Evolutionary conservation across 2,329 filamentous ascomycete species (phyloP), one percentile per base, ranked within the genome.

Genomic region (Clathrospora elynae): DNA sequence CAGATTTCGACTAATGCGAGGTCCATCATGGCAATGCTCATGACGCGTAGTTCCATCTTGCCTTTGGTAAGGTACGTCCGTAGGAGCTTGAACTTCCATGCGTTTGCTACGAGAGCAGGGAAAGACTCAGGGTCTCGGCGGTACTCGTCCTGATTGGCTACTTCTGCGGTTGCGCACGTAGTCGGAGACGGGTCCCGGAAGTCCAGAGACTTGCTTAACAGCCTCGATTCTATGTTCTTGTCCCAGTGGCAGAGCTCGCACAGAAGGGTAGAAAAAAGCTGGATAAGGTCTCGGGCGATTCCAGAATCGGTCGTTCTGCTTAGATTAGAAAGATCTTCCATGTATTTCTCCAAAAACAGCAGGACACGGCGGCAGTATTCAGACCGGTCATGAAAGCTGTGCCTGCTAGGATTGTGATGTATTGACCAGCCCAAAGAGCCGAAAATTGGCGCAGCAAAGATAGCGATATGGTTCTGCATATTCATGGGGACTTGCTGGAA

Each of bases 21-120:
- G 53, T 88, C 87, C 80, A 96, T 86, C 13, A 75, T 76, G n/a
- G 83, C 80, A 35, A 92, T 84, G 13, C 89, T 90, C 64, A 83
- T 79, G 9, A 95, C 87, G 24, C 92, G 85, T 24, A 96, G 76
- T 62, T 95, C 89, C 90, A 97, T 96, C 60, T 92, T 88, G 23
- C 88, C 86, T 43, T 88, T 92, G 60, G 81, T 83, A 37, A 96
- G 85, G 54, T 92, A 83, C 54, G 82, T 86, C 57, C 82, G 83
- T 36, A 88, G 74, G 1, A 86, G 74, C 29, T 76, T 75, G 56
- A 96, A 84, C 35, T 83, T 85, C 85, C 88, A 95, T 41, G 83
- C 78, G 37, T 77, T 75, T 1, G 77, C 71, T 11, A 87, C 74
- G 0, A 84, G 73, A 6, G 80, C 78, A 1, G 73, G 60, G 1